These are phyloP conservation scores for Misopates orontium DNA, from an alignment of 257 asterid genomes.

Conservation along the genomic window DNA sequence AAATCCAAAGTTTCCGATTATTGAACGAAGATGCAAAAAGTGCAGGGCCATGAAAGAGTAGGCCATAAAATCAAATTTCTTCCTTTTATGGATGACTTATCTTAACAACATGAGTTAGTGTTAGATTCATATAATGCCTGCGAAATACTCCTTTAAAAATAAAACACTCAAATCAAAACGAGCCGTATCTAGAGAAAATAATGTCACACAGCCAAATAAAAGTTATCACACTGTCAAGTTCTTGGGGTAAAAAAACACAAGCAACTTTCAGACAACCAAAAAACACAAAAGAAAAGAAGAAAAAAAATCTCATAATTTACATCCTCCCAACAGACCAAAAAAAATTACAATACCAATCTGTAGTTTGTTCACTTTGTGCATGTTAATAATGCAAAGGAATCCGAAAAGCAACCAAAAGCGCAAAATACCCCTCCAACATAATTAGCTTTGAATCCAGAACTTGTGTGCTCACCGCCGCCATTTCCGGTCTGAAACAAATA, in stretches of 20 bases:
- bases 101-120: no score
- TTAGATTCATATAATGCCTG: no score
- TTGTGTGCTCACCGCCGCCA: conserved; percentile 62
- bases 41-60: no score
- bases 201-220: conserved; percentile 25
- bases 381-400: conserved; percentile 30
- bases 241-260: conserved; percentile 12
- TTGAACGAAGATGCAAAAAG: no score
- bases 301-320: conserved; percentile 12
- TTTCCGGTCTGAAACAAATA: conserved; percentile 62
- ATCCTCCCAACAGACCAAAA: conserved; percentile 30
- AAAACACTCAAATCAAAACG: no score
- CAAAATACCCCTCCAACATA: conserved; percentile 22
- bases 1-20: no score
- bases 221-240: conserved; percentile 31
- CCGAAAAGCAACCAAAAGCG: conserved; percentile 24
- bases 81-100: no score
- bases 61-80: no score
- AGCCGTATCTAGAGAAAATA: neutral
- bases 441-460: conserved; percentile 24
- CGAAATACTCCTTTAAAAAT: no score
- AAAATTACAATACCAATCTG: conserved; percentile 4
- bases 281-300: neutral
- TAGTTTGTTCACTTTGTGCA: conserved; percentile 25
- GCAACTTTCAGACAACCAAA: conserved; percentile 20